Conservation (phyloP, 225 moss, liverwort and hornwort species). For the Physcomitrium patens region DNA sequence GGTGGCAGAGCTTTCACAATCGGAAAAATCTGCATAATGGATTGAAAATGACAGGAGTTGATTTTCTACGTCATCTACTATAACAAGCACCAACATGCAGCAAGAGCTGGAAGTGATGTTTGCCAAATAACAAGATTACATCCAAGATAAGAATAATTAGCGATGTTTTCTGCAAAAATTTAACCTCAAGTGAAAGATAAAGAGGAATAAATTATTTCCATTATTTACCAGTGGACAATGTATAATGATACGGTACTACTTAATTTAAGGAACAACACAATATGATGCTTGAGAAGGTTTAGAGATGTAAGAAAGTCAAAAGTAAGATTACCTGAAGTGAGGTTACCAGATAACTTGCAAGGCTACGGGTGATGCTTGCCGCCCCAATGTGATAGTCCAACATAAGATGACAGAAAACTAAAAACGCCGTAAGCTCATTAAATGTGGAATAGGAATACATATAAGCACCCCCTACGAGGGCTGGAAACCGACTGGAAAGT, state of each 20-base stretch:
- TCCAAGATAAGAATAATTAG: constrained; percentile 12
- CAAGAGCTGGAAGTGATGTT: constrained; percentile 8
- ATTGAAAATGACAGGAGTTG: background rate
- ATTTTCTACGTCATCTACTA: background rate
- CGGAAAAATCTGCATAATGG: constrained; percentile 56
- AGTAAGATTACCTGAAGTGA: constrained; percentile 62
- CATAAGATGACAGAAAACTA: constrained; percentile 94
- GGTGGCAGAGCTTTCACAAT: constrained; percentile 58
- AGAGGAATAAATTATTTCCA: background rate
- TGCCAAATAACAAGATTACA: background rate
- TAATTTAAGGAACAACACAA: constrained; percentile 4
- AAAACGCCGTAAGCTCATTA: constrained; percentile 92
- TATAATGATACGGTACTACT: constrained; percentile 9
- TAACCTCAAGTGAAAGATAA: background rate
- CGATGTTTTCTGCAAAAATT: constrained; percentile 8
- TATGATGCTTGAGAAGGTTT: constrained; percentile 3
- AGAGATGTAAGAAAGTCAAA: constrained; percentile 1
- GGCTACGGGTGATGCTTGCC: constrained; percentile 91
- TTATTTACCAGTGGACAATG: background rate
- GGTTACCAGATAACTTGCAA: constrained; percentile 86
- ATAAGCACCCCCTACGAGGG: constrained; percentile 94
- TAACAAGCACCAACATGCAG: constrained; percentile 17
- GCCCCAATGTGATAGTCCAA: constrained; percentile 98
- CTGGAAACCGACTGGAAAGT: constrained; percentile 90
- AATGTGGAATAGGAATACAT: constrained; percentile 87